Percentiles rank a stretch among this genome's conserved stretches.
Evolutionary conservation across 352 stramenopile species (phyloP).

Genomic region (Nothophytophthora sp.): DNA sequence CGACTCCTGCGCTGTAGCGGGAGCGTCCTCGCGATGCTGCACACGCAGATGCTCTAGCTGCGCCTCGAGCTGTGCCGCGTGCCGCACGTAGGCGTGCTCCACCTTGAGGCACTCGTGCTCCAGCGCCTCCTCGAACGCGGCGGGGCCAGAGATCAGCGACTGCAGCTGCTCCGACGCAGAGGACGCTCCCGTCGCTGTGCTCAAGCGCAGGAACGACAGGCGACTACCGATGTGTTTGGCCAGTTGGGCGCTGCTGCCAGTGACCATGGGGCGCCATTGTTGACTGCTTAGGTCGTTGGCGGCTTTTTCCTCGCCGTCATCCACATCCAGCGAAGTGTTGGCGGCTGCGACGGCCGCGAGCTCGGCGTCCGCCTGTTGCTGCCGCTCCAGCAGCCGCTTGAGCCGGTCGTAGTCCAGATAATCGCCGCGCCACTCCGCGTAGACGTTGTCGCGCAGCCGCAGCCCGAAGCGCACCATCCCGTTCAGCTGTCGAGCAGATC

Average conservation of each 20-base stretch:
- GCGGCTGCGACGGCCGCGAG: constrained; percentile 16
- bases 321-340: constrained; percentile 16
- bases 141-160: constrained; percentile 22
- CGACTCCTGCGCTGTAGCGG: constrained; percentile 78
- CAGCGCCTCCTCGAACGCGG: constrained; percentile 86
- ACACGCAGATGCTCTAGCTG: constrained; percentile 86
- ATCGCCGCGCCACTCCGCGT: constrained; percentile 85
- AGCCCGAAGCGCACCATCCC: constrained; percentile 82
- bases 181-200: constrained; percentile 11
- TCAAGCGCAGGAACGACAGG: constrained; percentile 28
- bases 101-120: constrained; percentile 88
- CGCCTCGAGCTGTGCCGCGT: constrained; percentile 78
- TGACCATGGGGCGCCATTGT: constrained; percentile 31
- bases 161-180: constrained; percentile 32
- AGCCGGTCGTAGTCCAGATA: constrained; percentile 92
- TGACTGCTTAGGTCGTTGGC: constrained; percentile 23
- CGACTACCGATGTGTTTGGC: constrained; percentile 16
- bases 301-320: constrained; percentile 23
- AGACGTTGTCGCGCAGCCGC: constrained; percentile 82
- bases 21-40: constrained; percentile 58
- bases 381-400: constrained; percentile 81
- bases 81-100: constrained; percentile 90
- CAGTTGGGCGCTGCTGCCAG: constrained; percentile 17
- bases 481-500: constrained; percentile 6
- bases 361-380: constrained; percentile 45